phyloP scores from a whole-genome alignment of 345 rosid species.

The Syzygium jambos region DNA sequence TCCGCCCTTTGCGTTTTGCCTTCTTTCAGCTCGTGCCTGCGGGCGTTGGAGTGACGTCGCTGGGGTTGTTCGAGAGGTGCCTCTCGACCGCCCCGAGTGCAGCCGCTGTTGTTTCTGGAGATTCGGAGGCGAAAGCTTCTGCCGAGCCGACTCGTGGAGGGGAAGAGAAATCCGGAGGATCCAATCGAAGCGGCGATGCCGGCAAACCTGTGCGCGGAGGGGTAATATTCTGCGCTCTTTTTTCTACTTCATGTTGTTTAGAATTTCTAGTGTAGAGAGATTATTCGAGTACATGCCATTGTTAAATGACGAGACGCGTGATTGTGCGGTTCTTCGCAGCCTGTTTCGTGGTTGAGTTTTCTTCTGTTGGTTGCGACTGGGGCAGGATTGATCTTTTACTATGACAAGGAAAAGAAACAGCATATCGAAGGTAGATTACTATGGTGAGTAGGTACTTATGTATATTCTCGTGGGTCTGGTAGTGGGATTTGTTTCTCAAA shows the following conservation, averaged over 20 bases:
- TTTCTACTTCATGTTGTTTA: not conserved
- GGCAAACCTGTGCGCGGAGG: conserved; percentile 91
- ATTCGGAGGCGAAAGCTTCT: conserved; percentile 7
- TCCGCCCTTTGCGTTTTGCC: not conserved
- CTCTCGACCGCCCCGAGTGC: conserved; percentile 16
- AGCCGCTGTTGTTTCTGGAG: conserved; percentile 7
- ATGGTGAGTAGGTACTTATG: conserved; percentile 58
- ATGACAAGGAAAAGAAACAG: conserved; percentile 65
- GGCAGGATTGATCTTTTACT: conserved; percentile 64
- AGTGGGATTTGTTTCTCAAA: not conserved
- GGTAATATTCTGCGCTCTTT: conserved; percentile 26
- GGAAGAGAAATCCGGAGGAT: conserved; percentile 44
- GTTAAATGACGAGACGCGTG: not conserved
- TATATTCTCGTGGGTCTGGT: not conserved
- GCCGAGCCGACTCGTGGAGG: conserved; percentile 24
- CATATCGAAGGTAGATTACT: conserved; percentile 94
- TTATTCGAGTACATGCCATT: not conserved
- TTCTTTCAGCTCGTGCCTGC: conserved; percentile 23
- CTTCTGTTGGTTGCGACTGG: conserved; percentile 70
- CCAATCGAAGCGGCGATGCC: conserved; percentile 36
- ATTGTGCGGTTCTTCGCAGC: conserved; percentile 27
- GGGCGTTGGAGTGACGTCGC: conserved; percentile 18
- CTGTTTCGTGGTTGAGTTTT: conserved; percentile 92
- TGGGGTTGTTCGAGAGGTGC: conserved; percentile 21
- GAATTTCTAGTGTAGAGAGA: not conserved